These are phyloP conservation scores for Polychaeton citri DNA, from an alignment of 2,329 filamentous ascomycete genomes.

Conservation along the genomic window DNA sequence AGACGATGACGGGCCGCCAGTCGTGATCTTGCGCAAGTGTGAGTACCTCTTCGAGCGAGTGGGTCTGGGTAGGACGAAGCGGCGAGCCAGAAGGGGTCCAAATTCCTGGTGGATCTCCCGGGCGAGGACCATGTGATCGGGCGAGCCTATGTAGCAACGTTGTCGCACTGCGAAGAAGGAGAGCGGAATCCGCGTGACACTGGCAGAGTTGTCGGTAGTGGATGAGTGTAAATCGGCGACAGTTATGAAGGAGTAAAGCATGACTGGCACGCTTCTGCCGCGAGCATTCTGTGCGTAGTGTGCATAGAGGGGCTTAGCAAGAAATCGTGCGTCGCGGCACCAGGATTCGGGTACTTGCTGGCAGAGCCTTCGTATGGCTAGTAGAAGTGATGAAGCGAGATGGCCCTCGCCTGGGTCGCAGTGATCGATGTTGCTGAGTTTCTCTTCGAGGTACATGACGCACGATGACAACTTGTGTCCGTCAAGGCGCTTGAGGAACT, in stretches of 20 bases:
- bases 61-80: conserved; percentile 5
- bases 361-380: conserved; percentile 17
- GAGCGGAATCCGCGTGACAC: conserved; percentile 24
- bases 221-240: conserved; percentile 20
- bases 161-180: conserved; percentile 33
- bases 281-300: conserved; percentile 16
- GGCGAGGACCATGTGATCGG: conserved; percentile 31
- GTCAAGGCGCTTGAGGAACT: conserved; percentile 22
- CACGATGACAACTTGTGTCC: conserved; percentile 8
- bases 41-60: not conserved
- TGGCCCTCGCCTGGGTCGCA: conserved; percentile 12
- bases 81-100: conserved; percentile 23
- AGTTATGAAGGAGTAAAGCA: conserved; percentile 30
- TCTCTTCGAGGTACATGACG: conserved; percentile 5
- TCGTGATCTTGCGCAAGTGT: conserved; percentile 3
- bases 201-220: conserved; percentile 9
- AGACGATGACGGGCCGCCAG: conserved; percentile 9
- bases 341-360: conserved; percentile 26
- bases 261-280: conserved; percentile 19
- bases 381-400: conserved; percentile 24
- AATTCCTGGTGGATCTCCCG: conserved; percentile 35
- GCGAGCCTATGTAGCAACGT: conserved; percentile 29
- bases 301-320: conserved; percentile 24
- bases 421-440: conserved; percentile 6
- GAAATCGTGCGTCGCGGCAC: conserved; percentile 30